phyloP scores from a whole-genome alignment of 345 rosid species.

The Rhodamnia rubescens region DNA sequence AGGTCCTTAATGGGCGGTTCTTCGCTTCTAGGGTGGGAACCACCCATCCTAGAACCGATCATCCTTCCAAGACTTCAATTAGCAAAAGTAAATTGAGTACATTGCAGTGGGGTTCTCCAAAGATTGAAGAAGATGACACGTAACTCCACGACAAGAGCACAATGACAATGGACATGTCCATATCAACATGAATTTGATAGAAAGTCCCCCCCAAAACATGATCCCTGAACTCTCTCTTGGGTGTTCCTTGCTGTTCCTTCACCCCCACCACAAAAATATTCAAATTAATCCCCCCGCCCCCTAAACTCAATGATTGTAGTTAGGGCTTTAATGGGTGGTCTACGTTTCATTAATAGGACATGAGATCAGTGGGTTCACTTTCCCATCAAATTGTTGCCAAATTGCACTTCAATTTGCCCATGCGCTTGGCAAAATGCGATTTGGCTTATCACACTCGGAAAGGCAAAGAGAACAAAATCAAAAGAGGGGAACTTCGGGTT shows the following conservation, averaged over 20 bases:
- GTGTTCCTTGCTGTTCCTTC: background rate
- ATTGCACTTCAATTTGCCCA: background rate
- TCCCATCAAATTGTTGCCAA: background rate
- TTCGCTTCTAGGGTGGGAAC: too few species aligned
- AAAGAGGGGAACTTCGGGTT: background rate
- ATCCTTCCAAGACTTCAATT: background rate
- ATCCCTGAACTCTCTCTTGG: background rate
- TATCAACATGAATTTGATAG: background rate
- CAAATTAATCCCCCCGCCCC: background rate
- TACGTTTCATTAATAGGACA: background rate
- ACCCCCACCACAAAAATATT: background rate
- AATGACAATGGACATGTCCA: background rate
- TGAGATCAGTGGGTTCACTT: background rate
- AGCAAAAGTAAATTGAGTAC: background rate
- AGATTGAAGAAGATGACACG: background rate
- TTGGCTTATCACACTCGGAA: background rate
- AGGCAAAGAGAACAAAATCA: background rate
- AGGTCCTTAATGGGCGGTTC: too few species aligned
- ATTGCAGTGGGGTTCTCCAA: background rate
- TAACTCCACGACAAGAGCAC: background rate
- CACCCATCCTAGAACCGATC: too few species aligned
- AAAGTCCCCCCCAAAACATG: background rate
- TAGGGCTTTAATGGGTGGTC: background rate
- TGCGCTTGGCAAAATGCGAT: background rate
- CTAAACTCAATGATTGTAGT: background rate